These are phyloP conservation scores for Morella rubra DNA, from an alignment of 306 rosid genomes.

Conservation along the genomic window DNA sequence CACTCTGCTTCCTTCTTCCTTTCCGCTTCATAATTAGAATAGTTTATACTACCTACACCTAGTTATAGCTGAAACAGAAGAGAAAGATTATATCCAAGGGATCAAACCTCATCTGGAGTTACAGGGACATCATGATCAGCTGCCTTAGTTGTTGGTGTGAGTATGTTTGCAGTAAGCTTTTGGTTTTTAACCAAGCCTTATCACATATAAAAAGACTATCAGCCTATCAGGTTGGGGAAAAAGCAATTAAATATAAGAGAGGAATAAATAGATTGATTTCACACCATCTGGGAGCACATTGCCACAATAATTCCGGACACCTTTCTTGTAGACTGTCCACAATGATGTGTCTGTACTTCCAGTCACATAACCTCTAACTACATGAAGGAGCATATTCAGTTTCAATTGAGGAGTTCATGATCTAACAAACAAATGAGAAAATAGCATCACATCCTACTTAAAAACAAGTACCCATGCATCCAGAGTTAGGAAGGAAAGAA, in stretches of 20 bases:
- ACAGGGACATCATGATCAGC: constrained; percentile 88
- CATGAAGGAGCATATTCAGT: constrained; percentile 26
- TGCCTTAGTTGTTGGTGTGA: constrained; percentile 97
- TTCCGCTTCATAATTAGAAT: constrained; percentile 1
- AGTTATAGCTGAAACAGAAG: constrained; percentile 9
- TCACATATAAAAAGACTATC: constrained; percentile 25
- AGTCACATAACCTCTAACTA: constrained; percentile 94
- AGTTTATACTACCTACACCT: constrained; percentile 5
- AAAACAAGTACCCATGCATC: not conserved
- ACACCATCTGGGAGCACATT: constrained; percentile 81
- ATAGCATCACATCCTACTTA: not conserved
- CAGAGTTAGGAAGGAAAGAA: not conserved
- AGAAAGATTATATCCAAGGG: constrained; percentile 14
- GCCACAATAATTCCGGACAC: constrained; percentile 80
- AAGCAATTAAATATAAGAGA: constrained; percentile 1
- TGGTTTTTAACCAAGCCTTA: constrained; percentile 84
- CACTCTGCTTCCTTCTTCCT: constrained; percentile 12
- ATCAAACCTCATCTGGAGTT: constrained; percentile 79
- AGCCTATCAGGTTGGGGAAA: not conserved
- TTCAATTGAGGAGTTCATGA: constrained; percentile 19
- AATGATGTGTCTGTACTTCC: constrained; percentile 96
- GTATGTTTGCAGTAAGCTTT: constrained; percentile 70
- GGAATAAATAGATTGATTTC: constrained; percentile 9
- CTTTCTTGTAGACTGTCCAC: constrained; percentile 90
- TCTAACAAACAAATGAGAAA: constrained; percentile 5